phyloP scores from a whole-genome alignment of 257 asterid genomes.

The Nicotiana paniculata region DNA sequence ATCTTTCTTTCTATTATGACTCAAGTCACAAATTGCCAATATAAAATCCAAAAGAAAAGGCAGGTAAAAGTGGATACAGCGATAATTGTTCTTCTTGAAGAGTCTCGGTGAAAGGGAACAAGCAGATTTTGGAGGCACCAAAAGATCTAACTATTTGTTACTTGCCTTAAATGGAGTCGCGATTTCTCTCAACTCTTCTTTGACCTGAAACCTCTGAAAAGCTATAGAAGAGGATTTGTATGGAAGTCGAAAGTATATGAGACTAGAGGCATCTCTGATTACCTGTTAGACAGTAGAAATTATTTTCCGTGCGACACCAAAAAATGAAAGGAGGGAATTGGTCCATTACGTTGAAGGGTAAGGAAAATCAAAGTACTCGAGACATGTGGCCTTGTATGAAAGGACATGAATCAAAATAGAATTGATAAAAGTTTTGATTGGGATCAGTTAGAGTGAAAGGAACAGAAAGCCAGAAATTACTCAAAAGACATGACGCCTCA shows the following conservation, averaged over 20 bases:
- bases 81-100: neutral
- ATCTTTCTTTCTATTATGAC: neutral
- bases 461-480: too few relatives aligned
- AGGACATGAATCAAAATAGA: too few relatives aligned
- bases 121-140: too few relatives aligned
- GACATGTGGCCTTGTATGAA: too few relatives aligned
- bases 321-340: accelerated
- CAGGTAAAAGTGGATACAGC: neutral
- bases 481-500: neutral
- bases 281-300: too few relatives aligned
- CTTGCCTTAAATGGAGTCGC: neutral
- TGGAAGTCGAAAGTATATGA: neutral
- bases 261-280: too few relatives aligned
- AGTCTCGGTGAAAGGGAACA: too few relatives aligned
- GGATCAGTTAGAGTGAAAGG: too few relatives aligned
- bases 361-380: too few relatives aligned
- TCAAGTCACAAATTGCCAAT: neutral
- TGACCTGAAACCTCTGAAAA: neutral
- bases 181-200: neutral
- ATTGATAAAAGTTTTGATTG: too few relatives aligned
- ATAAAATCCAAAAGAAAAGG: neutral
- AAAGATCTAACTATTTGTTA: neutral
- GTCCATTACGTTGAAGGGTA: too few relatives aligned
- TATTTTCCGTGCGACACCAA: too few relatives aligned
- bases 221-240: neutral